Evolutionary conservation across 352 stramenopile genomes (phyloP).

Genomic region (Pseudoperonospora humuli): DNA sequence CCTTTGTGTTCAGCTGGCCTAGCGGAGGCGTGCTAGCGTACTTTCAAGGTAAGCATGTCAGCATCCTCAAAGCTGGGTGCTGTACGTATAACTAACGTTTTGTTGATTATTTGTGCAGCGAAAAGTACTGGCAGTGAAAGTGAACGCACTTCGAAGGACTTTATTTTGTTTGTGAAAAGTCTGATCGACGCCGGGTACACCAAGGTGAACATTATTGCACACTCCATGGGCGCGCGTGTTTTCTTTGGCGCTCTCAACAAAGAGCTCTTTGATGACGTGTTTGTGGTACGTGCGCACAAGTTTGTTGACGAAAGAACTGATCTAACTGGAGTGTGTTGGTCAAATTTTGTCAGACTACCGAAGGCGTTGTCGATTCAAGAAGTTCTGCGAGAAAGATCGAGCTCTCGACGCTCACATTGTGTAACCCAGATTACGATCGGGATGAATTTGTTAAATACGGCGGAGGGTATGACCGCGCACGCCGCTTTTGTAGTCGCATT

Average conservation of each 20-base stretch:
- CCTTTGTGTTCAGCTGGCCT: conserved; percentile 70
- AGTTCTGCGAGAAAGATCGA: conserved; percentile 13
- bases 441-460: conserved; percentile 52
- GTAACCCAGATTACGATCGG: conserved; percentile 73
- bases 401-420: conserved; percentile 59
- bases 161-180: conserved; percentile 45
- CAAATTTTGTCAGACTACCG: conserved; percentile 11
- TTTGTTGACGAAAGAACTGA: conserved; percentile 1
- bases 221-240: conserved; percentile 58
- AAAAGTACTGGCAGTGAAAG: conserved; percentile 37
- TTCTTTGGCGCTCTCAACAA: conserved; percentile 49
- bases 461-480: conserved; percentile 44
- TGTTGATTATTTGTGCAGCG: conserved; percentile 10
- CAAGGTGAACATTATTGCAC: conserved; percentile 53
- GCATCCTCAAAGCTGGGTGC: too few species aligned
- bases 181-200: conserved; percentile 54
- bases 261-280: conserved; percentile 33
- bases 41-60: conserved; percentile 31
- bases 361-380: conserved; percentile 4
- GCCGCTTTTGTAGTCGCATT: conserved; percentile 51
- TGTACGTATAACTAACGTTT: neutral
- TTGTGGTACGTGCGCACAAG: conserved; percentile 24
- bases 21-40: conserved; percentile 54
- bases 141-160: conserved; percentile 32
- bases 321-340: neutral